A percentile compares a stretch with the other conserved stretches of the same genome.
These are phyloP conservation scores for Ramalina intermedia DNA, from an alignment of 495 filamentous ascomycete genomes.

Conservation along the genomic window DNA sequence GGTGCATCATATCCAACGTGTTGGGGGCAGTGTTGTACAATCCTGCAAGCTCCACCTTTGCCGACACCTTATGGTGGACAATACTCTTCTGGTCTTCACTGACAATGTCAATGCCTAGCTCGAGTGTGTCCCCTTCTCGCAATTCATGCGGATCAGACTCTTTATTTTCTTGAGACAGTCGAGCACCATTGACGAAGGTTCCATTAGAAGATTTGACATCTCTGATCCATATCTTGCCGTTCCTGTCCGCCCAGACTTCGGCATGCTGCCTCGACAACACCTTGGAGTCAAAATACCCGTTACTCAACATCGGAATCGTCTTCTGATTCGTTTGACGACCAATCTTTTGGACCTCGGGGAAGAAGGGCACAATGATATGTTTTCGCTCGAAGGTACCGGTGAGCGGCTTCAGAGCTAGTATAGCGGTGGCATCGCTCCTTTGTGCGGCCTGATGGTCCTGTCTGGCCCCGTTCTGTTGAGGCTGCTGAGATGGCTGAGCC, in stretches of 20 bases:
- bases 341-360: constrained; percentile 77
- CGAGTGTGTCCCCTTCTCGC: constrained; percentile 72
- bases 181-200: constrained; percentile 89
- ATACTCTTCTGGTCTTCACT: constrained; percentile 96
- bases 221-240: constrained; percentile 85
- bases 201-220: constrained; percentile 98
- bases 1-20: constrained; percentile 71
- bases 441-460: constrained; percentile 33
- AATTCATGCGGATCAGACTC: constrained; percentile 92
- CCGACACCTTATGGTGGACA: constrained; percentile 94
- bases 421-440: constrained; percentile 48
- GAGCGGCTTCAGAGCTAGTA: constrained; percentile 69
- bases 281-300: constrained; percentile 96
- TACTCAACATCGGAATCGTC: constrained; percentile 73
- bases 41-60: constrained; percentile 89
- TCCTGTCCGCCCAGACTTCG: constrained; percentile 83
- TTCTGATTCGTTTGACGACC: constrained; percentile 95
- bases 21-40: constrained; percentile 51
- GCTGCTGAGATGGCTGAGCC: constrained; percentile 36
- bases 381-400: constrained; percentile 96
- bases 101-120: constrained; percentile 95
- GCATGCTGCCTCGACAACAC: constrained; percentile 93
- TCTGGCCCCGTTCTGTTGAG: constrained; percentile 50
- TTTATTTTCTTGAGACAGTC: constrained; percentile 79
- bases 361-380: constrained; percentile 80